These are phyloP conservation scores for Hygrophoropsis aurantiaca DNA, from an alignment of 768 basidiomycete species.

Conservation along the genomic window DNA sequence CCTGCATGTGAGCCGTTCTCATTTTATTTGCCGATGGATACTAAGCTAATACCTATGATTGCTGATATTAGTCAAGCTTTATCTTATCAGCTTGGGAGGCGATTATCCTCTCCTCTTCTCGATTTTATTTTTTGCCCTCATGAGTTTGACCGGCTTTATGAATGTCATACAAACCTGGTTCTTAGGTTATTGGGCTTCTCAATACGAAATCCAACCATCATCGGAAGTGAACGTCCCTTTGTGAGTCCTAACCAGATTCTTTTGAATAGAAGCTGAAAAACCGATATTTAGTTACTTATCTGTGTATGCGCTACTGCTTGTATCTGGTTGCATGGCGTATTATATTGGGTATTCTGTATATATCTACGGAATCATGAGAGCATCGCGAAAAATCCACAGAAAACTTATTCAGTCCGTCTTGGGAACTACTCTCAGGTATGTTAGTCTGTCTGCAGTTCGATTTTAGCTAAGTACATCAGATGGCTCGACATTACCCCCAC, in stretches of 20 bases:
- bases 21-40: not conserved
- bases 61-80: constrained; percentile 12
- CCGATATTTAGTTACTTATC: constrained; percentile 58
- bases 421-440: constrained; percentile 61
- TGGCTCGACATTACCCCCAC: constrained; percentile 30
- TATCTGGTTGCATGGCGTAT: constrained; percentile 32
- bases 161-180: constrained; percentile 36
- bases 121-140: constrained; percentile 15
- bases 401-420: constrained; percentile 53
- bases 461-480: constrained; percentile 16
- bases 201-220: constrained; percentile 33
- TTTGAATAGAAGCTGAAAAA: too few relatives aligned
- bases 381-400: constrained; percentile 53
- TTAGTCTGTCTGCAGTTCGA: constrained; percentile 23
- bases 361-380: constrained; percentile 48
- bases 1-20: constrained; percentile 35
- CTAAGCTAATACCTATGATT: constrained; percentile 12
- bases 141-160: constrained; percentile 19
- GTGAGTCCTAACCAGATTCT: not conserved
- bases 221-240: constrained; percentile 27
- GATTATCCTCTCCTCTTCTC: constrained; percentile 28
- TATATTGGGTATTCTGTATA: constrained; percentile 35
- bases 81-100: constrained; percentile 22
- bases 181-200: constrained; percentile 45
- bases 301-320: constrained; percentile 39